A percentile compares a stretch with the other conserved stretches of the same genome.
Conservation (phyloP, 169 alveolate genomes). For the Eimeria falciformis region DNA sequence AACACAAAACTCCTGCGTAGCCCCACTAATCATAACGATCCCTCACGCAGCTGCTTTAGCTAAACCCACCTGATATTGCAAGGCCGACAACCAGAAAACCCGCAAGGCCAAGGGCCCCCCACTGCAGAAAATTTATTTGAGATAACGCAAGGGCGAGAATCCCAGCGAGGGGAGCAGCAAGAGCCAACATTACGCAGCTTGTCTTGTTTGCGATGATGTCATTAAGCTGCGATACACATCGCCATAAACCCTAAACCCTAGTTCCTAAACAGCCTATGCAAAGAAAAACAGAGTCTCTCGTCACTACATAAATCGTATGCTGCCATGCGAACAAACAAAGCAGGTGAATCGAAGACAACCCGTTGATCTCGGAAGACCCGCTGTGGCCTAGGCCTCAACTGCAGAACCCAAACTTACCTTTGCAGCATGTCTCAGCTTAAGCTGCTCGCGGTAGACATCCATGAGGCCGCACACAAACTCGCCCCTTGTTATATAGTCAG, state of each 20-base stretch:
- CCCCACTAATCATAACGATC: too few species aligned
- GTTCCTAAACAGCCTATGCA: neutral
- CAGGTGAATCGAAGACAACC: too few species aligned
- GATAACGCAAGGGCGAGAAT: neutral
- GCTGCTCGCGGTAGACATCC: conserved; percentile 36
- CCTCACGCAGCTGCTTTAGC: neutral
- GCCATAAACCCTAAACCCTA: conserved; percentile 34
- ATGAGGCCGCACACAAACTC: conserved; percentile 18
- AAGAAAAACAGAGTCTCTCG: neutral
- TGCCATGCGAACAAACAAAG: too few species aligned
- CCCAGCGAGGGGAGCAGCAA: neutral
- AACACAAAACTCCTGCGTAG: too few species aligned
- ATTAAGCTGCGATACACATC: neutral
- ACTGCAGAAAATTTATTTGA: neutral
- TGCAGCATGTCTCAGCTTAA: conserved; percentile 30
- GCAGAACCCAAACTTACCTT: neutral
- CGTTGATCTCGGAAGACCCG: too few species aligned
- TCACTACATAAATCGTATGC: too few species aligned
- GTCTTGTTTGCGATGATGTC: neutral
- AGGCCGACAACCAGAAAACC: neutral
- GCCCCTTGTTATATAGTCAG: conserved; percentile 20
- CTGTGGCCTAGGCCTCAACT: too few species aligned
- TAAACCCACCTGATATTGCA: neutral
- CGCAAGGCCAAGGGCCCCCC: neutral
- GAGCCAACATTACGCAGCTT: neutral